Evolutionary conservation across 106 monocot genomes (phyloP).

Genomic region (Dendrobium chrysotoxum): DNA sequence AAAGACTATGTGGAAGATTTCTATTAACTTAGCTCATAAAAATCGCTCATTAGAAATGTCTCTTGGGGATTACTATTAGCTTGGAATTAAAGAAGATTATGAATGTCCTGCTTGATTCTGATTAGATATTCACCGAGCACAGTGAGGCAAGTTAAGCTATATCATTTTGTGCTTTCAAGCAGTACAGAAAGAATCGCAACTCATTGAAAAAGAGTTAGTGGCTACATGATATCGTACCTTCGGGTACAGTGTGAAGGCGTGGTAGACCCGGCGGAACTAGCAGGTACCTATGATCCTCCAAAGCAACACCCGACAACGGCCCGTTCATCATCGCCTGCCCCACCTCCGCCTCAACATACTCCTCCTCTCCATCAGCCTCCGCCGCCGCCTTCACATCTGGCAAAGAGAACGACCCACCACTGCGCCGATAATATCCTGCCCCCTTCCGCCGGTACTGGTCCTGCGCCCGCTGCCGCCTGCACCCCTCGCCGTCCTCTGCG

Average conservation of each 20-base stretch:
- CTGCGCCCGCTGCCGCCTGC: background rate
- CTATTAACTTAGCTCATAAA: too few relatives aligned
- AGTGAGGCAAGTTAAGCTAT: background rate
- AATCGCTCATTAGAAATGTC: too few relatives aligned
- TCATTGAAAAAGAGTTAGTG: background rate
- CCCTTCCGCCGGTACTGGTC: slow-evolving; percentile 15
- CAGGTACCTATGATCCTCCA: slow-evolving; percentile 3
- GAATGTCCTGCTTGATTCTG: background rate
- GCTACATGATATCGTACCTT: slow-evolving; percentile 12
- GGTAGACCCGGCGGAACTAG: slow-evolving; percentile 19
- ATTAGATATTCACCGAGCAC: background rate
- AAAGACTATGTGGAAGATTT: too few relatives aligned
- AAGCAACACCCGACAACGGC: background rate
- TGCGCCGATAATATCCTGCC: slow-evolving; percentile 25
- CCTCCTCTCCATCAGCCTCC: slow-evolving; percentile 18
- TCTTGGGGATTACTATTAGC: too few relatives aligned
- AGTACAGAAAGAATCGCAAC: background rate
- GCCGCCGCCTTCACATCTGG: slow-evolving; percentile 40
- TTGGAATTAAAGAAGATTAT: background rate
- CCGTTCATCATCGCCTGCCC: slow-evolving; percentile 7
- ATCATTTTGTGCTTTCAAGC: background rate
- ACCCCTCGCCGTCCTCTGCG: background rate
- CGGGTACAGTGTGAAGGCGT: slow-evolving; percentile 15
- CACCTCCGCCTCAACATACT: slow-evolving; percentile 13
- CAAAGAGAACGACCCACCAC: slow-evolving; percentile 30